Conservation (phyloP, 1,139 yeast species). For the Kurtzmaniella quercitrusa region DNA sequence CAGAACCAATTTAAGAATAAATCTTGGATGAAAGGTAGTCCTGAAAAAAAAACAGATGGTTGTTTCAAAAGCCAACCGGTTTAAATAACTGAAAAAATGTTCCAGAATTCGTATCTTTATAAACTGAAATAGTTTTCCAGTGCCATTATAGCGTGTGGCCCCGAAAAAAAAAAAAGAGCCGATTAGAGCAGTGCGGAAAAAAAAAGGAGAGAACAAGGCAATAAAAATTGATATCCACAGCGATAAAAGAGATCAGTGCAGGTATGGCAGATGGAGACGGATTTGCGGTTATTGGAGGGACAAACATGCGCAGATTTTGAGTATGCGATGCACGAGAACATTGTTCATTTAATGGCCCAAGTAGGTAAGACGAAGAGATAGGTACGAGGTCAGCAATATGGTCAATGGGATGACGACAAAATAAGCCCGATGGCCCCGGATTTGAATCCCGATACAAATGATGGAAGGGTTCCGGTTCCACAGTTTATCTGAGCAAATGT, state of each 20-base stretch:
- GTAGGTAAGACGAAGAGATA: background rate
- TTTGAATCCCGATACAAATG: too few relatives aligned
- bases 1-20: too few relatives aligned
- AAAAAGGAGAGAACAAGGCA: background rate
- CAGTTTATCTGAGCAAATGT: background rate
- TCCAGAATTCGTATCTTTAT: background rate
- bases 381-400: too few relatives aligned
- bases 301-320: background rate
- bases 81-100: too few relatives aligned
- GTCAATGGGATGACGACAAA: too few relatives aligned
- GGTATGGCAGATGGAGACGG: background rate
- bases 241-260: background rate
- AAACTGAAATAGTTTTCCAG: background rate
- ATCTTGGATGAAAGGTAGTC: too few relatives aligned
- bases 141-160: background rate
- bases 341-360: background rate
- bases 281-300: background rate
- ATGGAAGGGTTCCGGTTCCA: too few relatives aligned
- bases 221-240: background rate
- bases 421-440: too few relatives aligned
- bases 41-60: too few relatives aligned
- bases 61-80: too few relatives aligned
- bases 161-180: background rate
- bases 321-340: background rate
- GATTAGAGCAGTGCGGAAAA: background rate